These are phyloP conservation scores for Termitomyces titanicus DNA, from an alignment of 768 basidiomycete species.

Conservation along the genomic window DNA sequence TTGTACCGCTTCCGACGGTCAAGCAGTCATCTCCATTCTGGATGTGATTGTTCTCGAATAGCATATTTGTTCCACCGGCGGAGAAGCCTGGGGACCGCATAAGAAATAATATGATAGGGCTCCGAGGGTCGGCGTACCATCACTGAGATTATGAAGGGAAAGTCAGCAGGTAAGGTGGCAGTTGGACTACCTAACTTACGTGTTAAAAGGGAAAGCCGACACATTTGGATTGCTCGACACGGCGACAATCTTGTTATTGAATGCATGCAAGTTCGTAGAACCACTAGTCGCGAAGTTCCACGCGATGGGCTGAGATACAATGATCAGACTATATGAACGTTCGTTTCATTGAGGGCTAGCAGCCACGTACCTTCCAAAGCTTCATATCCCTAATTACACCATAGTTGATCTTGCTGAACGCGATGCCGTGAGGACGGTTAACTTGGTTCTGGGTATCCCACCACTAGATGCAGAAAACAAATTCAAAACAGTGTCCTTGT, in stretches of 20 bases:
- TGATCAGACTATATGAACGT: not conserved
- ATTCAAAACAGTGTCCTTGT: not conserved
- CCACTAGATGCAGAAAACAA: slow-evolving; percentile 42
- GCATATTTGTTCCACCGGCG: slow-evolving; percentile 50
- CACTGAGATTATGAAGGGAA: slow-evolving; percentile 20
- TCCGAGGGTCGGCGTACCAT: slow-evolving; percentile 26
- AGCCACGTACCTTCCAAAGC: slow-evolving; percentile 41
- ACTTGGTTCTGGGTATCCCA: slow-evolving; percentile 51
- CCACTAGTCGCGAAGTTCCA: slow-evolving; percentile 57
- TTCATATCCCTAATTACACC: slow-evolving; percentile 59
- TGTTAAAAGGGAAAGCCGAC: slow-evolving; percentile 59
- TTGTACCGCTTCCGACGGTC: slow-evolving; percentile 53
- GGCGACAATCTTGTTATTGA: slow-evolving; percentile 53
- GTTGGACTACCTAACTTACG: slow-evolving; percentile 31
- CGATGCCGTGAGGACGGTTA: slow-evolving; percentile 53
- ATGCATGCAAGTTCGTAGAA: slow-evolving; percentile 45
- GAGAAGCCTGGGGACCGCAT: slow-evolving; percentile 37
- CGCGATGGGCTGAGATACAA: slow-evolving; percentile 42
- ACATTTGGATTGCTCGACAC: slow-evolving; percentile 36
- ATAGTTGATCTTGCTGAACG: slow-evolving; percentile 48
- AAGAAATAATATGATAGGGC: not conserved
- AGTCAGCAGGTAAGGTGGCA: not conserved
- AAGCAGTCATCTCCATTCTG: slow-evolving; percentile 63
- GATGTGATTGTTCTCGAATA: slow-evolving; percentile 57
- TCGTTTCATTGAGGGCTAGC: not conserved